These are phyloP conservation scores for Allantophomopsis cytisporea DNA, from an alignment of 2,329 filamentous ascomycete genomes.

Conservation along the genomic window DNA sequence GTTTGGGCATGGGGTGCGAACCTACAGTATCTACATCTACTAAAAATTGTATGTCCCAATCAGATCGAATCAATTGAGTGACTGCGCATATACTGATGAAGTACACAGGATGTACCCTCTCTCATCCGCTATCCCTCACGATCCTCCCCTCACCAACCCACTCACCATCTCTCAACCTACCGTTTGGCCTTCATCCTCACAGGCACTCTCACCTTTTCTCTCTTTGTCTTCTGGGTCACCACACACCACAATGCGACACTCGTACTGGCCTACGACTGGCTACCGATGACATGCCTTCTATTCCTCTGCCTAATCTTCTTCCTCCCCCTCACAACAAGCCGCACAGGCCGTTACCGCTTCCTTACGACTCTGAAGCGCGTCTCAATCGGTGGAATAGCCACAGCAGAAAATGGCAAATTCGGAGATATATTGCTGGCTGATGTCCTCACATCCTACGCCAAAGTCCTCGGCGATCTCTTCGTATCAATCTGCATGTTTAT, in stretches of 20 bases:
- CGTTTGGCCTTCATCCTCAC: constrained; percentile 70
- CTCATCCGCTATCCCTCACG: constrained; percentile 79
- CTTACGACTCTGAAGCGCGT: constrained; percentile 66
- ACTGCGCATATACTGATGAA: constrained; percentile 2
- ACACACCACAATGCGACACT: constrained; percentile 57
- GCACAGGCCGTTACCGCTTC: constrained; percentile 61
- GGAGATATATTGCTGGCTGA: constrained; percentile 89
- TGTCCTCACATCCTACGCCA: constrained; percentile 88
- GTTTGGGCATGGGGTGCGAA: constrained; percentile 94
- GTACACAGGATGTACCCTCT: constrained; percentile 56
- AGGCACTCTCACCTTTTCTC: constrained; percentile 53
- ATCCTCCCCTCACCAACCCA: constrained; percentile 51
- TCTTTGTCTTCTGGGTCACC: constrained; percentile 72
- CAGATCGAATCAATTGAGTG: background rate
- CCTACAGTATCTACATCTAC: constrained; percentile 68
- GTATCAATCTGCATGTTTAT: constrained; percentile 89
- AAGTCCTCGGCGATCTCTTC: constrained; percentile 81
- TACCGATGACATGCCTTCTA: constrained; percentile 74
- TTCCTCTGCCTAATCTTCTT: constrained; percentile 59
- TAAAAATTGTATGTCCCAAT: constrained; percentile 50
- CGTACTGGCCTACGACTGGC: constrained; percentile 68
- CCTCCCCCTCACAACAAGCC: constrained; percentile 57
- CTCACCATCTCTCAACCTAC: constrained; percentile 75
- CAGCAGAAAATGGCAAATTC: constrained; percentile 81
- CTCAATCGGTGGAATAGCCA: constrained; percentile 72